phyloP scores from a whole-genome alignment of 2,329 filamentous ascomycete species.

The Penicillium psychrosexuale region DNA sequence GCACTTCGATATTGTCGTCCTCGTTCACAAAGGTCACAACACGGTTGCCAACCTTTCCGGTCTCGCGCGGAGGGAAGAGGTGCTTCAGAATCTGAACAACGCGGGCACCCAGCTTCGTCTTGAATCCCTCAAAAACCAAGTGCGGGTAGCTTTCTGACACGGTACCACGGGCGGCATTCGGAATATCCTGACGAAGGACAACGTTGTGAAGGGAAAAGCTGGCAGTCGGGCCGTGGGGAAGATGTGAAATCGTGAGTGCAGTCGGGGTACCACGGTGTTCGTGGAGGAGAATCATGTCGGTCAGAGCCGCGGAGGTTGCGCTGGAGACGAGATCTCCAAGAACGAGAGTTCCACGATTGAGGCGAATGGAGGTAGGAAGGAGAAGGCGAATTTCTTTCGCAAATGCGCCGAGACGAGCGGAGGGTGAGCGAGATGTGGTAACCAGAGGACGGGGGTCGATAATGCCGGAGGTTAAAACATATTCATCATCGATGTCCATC shows the following conservation, averaged over 20 bases:
- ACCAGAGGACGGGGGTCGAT: constrained; percentile 85
- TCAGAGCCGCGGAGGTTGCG: constrained; percentile 74
- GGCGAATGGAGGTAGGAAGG: constrained; percentile 76
- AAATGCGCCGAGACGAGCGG: constrained; percentile 79
- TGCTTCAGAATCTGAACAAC: constrained; percentile 91
- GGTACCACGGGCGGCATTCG: constrained; percentile 79
- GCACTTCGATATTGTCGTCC: constrained; percentile 81
- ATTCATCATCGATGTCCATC: constrained; percentile 85
- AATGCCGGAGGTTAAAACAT: constrained; percentile 83
- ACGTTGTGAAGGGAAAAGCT: constrained; percentile 92
- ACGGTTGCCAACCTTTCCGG: constrained; percentile 78
- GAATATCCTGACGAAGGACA: constrained; percentile 87
- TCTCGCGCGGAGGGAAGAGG: constrained; percentile 84
- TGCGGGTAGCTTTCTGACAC: constrained; percentile 92
- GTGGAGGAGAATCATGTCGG: constrained; percentile 82
- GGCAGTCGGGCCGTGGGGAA: constrained; percentile 82
- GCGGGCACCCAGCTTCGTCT: constrained; percentile 71
- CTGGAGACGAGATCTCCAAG: constrained; percentile 80
- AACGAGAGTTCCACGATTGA: constrained; percentile 90
- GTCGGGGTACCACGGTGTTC: constrained; percentile 92
- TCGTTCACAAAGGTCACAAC: constrained; percentile 94
- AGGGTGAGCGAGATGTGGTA: constrained; percentile 86
- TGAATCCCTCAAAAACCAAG: constrained; percentile 93
- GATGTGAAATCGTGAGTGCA: constrained; percentile 79
- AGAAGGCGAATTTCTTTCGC: constrained; percentile 86